phyloP scores from a whole-genome alignment of 441 rosid genomes.

The Lepidium campestre region DNA sequence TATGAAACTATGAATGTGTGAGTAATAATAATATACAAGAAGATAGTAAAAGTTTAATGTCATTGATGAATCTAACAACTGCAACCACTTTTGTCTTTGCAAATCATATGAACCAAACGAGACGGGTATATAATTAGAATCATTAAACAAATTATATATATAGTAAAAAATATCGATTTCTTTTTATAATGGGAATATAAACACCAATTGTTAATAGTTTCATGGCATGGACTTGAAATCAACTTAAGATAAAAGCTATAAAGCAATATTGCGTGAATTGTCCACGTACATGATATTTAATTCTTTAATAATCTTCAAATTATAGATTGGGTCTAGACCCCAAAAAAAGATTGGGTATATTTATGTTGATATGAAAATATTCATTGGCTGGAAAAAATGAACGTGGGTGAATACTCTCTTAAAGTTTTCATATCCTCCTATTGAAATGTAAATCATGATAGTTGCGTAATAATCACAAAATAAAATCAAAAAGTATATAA shows the following conservation, averaged over 20 bases:
- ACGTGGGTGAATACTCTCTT: slow-evolving; percentile 10
- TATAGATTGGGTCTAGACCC: neutral
- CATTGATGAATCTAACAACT: slow-evolving; percentile 15
- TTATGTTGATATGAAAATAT: neutral
- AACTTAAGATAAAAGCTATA: neutral
- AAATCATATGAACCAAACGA: slow-evolving; percentile 4
- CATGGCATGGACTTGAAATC: neutral
- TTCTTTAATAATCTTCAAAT: neutral
- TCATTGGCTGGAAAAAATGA: slow-evolving; percentile 7
- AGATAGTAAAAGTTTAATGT: slow-evolving; percentile 17
- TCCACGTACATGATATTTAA: slow-evolving; percentile 9
- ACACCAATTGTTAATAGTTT: neutral
- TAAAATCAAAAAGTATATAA: neutral
- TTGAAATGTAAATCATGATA: neutral
- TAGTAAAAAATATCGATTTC: too few relatives aligned
- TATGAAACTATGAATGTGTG: slow-evolving; percentile 9
- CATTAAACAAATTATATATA: neutral
- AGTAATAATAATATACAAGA: slow-evolving; percentile 19
- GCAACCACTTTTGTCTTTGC: slow-evolving; percentile 6
- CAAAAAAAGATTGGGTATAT: neutral
- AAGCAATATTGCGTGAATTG: slow-evolving; percentile 4
- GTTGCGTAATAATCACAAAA: neutral
- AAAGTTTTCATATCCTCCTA: neutral
- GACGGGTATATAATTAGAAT: slow-evolving; percentile 4
- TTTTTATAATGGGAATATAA: too few relatives aligned